Evolutionary conservation across 1,284 basidiomycete genomes (phyloP).

Genomic region (Boletellus deceptivus): DNA sequence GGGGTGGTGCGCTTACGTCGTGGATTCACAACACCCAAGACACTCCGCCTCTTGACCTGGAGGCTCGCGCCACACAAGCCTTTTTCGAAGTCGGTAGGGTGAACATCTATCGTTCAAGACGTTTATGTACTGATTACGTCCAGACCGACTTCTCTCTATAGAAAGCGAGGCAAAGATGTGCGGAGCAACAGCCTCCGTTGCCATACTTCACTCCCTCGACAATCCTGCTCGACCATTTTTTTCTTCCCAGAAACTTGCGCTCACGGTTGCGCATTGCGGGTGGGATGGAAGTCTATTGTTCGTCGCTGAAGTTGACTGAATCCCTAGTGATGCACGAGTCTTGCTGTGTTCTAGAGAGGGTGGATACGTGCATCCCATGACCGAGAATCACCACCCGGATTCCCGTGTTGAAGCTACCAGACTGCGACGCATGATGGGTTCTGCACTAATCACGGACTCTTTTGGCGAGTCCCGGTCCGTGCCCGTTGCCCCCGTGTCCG

Average conservation of each 20-base stretch:
- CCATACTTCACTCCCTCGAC: constrained; percentile 83
- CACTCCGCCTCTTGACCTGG: constrained; percentile 63
- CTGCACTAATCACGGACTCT: constrained; percentile 87
- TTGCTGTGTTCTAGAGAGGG: constrained; percentile 75
- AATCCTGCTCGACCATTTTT: constrained; percentile 77
- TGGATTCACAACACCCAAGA: constrained; percentile 54
- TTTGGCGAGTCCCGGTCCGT: constrained; percentile 88
- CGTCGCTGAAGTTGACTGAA: constrained; percentile 3
- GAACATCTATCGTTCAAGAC: constrained; percentile 1
- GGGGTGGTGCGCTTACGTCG: constrained; percentile 71
- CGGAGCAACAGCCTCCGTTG: constrained; percentile 91
- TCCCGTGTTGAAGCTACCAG: constrained; percentile 82
- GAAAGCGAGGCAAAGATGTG: constrained; percentile 63
- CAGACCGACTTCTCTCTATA: constrained; percentile 56
- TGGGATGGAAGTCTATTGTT: constrained; percentile 35
- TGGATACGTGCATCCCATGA: constrained; percentile 76
- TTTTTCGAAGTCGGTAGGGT: constrained; percentile 72
- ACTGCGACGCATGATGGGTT: constrained; percentile 87
- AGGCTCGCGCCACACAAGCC: constrained; percentile 80
- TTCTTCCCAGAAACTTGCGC: constrained; percentile 60
- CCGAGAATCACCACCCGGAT: constrained; percentile 92
- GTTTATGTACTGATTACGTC: constrained; percentile 39
- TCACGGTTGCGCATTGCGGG: constrained; percentile 95
- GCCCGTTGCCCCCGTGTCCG: background rate
- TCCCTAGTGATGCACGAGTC: constrained; percentile 81